Conservation (phyloP, 805 yeast species). For the Ogataea populi-albae region DNA sequence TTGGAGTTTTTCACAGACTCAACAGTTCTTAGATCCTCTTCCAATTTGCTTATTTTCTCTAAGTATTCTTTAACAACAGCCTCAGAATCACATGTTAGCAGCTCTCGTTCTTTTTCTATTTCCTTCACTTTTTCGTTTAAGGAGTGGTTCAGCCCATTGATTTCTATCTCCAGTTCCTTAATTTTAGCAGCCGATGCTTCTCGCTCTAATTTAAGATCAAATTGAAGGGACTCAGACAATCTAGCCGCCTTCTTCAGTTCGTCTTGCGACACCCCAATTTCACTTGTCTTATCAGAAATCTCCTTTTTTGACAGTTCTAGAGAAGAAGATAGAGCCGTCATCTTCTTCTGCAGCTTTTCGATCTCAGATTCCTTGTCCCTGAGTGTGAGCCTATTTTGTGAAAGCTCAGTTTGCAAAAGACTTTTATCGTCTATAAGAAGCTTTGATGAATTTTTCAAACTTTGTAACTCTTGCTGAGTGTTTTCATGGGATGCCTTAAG, state of each 20-base stretch:
- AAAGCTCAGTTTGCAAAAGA: too few relatives aligned
- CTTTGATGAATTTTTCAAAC: too few relatives aligned
- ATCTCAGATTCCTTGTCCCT: too few relatives aligned
- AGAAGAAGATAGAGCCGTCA: too few relatives aligned
- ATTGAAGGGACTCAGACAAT: neutral
- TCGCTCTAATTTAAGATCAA: slow-evolving; percentile 1
- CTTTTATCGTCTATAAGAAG: too few relatives aligned
- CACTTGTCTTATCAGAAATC: slow-evolving; percentile 6
- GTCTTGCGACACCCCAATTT: slow-evolving; percentile 4
- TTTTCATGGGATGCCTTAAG: too few relatives aligned
- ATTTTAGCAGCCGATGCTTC: neutral
- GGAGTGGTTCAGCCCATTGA: neutral
- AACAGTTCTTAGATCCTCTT: slow-evolving; percentile 27
- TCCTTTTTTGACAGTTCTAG: slow-evolving; percentile 5
- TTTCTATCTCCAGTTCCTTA: slow-evolving; percentile 4
- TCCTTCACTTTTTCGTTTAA: slow-evolving; percentile 27
- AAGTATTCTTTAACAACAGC: slow-evolving; percentile 47
- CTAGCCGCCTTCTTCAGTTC: slow-evolving; percentile 37
- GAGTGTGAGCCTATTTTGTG: too few relatives aligned
- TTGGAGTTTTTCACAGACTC: slow-evolving; percentile 12
- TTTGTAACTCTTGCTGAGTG: too few relatives aligned
- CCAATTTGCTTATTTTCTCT: slow-evolving; percentile 43
- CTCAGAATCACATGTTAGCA: slow-evolving; percentile 48
- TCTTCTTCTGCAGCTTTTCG: too few relatives aligned
- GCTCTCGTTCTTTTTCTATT: slow-evolving; percentile 49